Percentiles rank a stretch among this genome's conserved stretches.
phyloP scores from a whole-genome alignment of 768 basidiomycete genomes.

The Fomitopsis pulvina region DNA sequence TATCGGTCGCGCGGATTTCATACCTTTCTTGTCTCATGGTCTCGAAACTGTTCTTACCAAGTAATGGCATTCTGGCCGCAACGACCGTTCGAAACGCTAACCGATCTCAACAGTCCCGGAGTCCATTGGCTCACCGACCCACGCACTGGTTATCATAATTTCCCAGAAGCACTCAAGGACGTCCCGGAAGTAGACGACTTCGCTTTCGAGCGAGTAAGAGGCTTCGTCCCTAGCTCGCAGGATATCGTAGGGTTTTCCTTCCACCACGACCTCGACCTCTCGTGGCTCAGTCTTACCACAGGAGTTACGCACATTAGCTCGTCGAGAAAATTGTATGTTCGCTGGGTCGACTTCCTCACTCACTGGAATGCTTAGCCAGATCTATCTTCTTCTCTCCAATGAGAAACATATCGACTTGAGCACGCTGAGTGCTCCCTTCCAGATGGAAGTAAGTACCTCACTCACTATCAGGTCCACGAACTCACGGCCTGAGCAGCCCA shows the following conservation, averaged over 20 bases:
- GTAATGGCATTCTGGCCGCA: conserved; percentile 27
- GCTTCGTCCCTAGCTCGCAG: conserved; percentile 72
- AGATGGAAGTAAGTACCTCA: conserved; percentile 39
- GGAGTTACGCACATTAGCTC: conserved; percentile 62
- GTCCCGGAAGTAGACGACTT: conserved; percentile 80
- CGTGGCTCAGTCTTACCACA: conserved; percentile 24
- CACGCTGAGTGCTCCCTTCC: conserved; percentile 55
- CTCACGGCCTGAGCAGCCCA: conserved; percentile 3
- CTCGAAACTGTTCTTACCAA: conserved; percentile 72
- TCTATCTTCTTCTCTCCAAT: conserved; percentile 82
- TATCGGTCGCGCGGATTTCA: conserved; percentile 35
- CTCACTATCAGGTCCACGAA: not conserved
- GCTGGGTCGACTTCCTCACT: conserved; percentile 89
- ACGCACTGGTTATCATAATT: conserved; percentile 81
- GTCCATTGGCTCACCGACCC: conserved; percentile 89
- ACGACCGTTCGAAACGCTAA: not conserved
- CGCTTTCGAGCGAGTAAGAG: conserved; percentile 69
- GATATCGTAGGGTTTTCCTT: conserved; percentile 47
- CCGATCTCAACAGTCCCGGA: conserved; percentile 51
- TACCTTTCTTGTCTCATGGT: conserved; percentile 62
- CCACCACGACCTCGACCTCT: not conserved
- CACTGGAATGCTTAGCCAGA: conserved; percentile 75
- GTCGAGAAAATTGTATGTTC: conserved; percentile 51
- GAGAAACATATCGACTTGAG: conserved; percentile 59
- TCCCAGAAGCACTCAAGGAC: conserved; percentile 58